Conservation (phyloP, 2,329 filamentous ascomycete genomes). For the Nemania diffusa region DNA sequence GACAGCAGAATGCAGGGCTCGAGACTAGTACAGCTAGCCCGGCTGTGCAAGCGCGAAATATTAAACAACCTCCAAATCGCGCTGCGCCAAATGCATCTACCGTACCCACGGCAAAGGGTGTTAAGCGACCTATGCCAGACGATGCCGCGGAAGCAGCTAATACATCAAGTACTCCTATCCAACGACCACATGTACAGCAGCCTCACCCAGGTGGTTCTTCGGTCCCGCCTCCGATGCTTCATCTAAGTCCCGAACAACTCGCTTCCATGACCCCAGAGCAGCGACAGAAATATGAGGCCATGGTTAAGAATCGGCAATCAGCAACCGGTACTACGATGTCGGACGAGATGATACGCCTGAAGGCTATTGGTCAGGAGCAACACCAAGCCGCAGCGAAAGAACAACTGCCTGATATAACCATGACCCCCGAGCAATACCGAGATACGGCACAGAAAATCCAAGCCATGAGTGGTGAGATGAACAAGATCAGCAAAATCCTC, state of each 20-base stretch:
- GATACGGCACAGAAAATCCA: conserved; percentile 59
- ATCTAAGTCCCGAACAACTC: conserved; percentile 53
- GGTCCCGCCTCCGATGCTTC: conserved; percentile 40
- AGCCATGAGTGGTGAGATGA: conserved; percentile 55
- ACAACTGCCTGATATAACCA: conserved; percentile 57
- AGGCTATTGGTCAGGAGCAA: conserved; percentile 48
- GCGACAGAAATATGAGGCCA: conserved; percentile 56
- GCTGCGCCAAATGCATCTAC: conserved; percentile 54
- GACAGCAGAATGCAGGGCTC: conserved; percentile 37
- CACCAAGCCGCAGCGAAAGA: conserved; percentile 53
- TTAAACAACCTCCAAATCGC: conserved; percentile 50
- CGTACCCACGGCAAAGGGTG: conserved; percentile 53
- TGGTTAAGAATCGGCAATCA: conserved; percentile 45
- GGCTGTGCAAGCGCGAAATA: conserved; percentile 43
- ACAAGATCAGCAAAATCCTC: conserved; percentile 57
- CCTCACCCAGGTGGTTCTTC: conserved; percentile 33
- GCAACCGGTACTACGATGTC: conserved; percentile 7
- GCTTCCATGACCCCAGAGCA: conserved; percentile 58
- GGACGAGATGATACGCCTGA: conserved; percentile 54
- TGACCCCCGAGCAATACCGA: conserved; percentile 57
- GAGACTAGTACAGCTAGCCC: conserved; percentile 37
- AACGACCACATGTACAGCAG: conserved; percentile 49
- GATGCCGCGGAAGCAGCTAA: conserved; percentile 51
- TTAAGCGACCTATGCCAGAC: conserved; percentile 63
- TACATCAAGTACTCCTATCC: conserved; percentile 38